A percentile compares a stretch with the other conserved stretches of the same genome.
phyloP scores from a whole-genome alignment of 2,329 filamentous ascomycete species.

The Ophiostoma angusticollis region DNA sequence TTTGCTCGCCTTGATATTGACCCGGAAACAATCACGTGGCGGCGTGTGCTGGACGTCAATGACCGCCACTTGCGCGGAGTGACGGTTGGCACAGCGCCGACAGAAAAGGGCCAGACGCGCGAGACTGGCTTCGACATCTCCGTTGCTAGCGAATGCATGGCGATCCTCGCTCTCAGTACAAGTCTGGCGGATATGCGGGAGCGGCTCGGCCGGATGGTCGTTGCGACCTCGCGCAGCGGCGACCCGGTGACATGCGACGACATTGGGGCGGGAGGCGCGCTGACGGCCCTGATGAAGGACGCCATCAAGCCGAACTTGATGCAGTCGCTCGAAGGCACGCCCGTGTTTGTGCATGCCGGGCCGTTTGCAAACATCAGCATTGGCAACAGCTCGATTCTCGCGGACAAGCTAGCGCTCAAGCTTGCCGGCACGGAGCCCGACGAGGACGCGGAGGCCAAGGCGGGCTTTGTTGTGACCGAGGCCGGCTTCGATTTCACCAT shows the following conservation, averaged over 20 bases:
- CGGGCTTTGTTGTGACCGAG: conserved; percentile 90
- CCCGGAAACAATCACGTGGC: conserved; percentile 93
- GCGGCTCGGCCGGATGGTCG: conserved; percentile 87
- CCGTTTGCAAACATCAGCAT: conserved; percentile 98
- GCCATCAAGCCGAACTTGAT: conserved; percentile 98
- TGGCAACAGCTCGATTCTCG: conserved; percentile 87
- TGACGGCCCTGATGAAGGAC: conserved; percentile 93
- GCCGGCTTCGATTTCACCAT: conserved; percentile 99
- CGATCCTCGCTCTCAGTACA: conserved; percentile 87
- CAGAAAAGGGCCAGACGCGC: conserved; percentile 78
- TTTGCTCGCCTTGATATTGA: conserved; percentile 97
- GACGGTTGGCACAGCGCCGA: conserved; percentile 75
- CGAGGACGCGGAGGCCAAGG: conserved; percentile 69
- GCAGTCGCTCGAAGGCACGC: conserved; percentile 94
- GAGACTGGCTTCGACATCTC: conserved; percentile 96
- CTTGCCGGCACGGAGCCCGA: conserved; percentile 87
- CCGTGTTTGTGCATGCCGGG: conserved; percentile 93
- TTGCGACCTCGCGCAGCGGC: conserved; percentile 72
- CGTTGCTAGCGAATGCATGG: conserved; percentile 96
- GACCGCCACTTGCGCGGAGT: conserved; percentile 85
- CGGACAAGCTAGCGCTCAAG: conserved; percentile 91
- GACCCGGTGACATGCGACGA: conserved; percentile 95
- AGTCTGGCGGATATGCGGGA: conserved; percentile 80
- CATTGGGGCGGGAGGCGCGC: conserved; percentile 78
- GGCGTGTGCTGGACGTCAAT: conserved; percentile 91